These are phyloP conservation scores for Penicillium paneum DNA, from an alignment of 2,329 filamentous ascomycete species.

Conservation along the genomic window DNA sequence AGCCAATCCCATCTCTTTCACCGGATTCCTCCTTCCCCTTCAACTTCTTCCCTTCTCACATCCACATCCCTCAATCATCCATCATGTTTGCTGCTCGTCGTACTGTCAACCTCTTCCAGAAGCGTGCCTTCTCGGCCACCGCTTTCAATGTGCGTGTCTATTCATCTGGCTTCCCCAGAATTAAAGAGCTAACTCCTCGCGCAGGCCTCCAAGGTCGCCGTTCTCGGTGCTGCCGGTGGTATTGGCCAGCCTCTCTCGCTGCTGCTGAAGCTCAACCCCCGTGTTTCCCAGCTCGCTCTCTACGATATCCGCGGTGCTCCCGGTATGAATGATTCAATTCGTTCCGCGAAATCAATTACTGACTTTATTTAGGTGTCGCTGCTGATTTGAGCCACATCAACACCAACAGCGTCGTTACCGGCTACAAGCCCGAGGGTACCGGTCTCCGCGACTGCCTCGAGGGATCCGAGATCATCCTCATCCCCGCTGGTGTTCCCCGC, in stretches of 20 bases:
- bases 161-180: neutral
- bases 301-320: constrained; percentile 96
- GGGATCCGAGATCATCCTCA: constrained; percentile 89
- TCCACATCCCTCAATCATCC: neutral
- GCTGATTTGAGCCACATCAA: constrained; percentile 99
- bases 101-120: constrained; percentile 58
- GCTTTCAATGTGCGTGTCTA: constrained; percentile 64
- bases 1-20: constrained; percentile 9
- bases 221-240: constrained; percentile 94
- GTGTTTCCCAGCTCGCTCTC: constrained; percentile 87
- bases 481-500: constrained; percentile 96
- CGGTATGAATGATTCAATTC: constrained; percentile 57
- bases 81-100: constrained; percentile 72
- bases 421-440: constrained; percentile 73
- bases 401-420: constrained; percentile 92
- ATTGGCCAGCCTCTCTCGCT: constrained; percentile 98
- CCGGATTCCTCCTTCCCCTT: constrained; percentile 13
- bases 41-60: constrained; percentile 21
- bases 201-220: constrained; percentile 93
- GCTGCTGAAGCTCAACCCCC: constrained; percentile 96
- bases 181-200: neutral
- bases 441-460: constrained; percentile 78
- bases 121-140: constrained; percentile 77
- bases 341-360: neutral
- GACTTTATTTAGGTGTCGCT: constrained; percentile 70